Evolutionary conservation across 202 grass and related monocot species (phyloP).

Genomic region (Musa balbisiana): DNA sequence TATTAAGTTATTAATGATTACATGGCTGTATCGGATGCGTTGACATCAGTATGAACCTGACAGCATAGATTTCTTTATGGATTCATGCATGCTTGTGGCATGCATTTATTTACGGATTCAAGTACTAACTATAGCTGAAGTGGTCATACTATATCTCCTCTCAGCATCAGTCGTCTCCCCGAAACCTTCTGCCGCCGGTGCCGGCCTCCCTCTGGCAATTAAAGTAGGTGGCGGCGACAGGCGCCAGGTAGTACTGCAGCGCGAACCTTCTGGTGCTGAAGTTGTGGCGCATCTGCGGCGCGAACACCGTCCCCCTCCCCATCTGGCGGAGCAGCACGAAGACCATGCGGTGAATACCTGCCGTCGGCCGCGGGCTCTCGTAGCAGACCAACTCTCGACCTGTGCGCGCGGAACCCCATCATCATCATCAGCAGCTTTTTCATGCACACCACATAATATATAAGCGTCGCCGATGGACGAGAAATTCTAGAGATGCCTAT

Average conservation of each 20-base stretch:
- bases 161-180: background rate
- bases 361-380: conserved; percentile 44
- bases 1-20: no score
- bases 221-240: conserved; percentile 58
- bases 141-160: no score
- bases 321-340: conserved; percentile 68
- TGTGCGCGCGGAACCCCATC: conserved; percentile 9
- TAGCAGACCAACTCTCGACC: conserved; percentile 53
- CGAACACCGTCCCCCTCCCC: conserved; percentile 48
- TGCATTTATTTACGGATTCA: no score
- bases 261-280: conserved; percentile 65
- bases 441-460: background rate
- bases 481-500: background rate
- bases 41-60: no score
- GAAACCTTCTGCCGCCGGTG: conserved; percentile 54
- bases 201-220: conserved; percentile 72
- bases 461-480: background rate
- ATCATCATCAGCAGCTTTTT: background rate
- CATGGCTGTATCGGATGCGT: no score
- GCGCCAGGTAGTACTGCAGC: conserved; percentile 46
- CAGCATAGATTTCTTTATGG: no score
- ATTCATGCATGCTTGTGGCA: no score
- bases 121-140: no score
- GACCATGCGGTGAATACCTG: conserved; percentile 75
- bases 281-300: conserved; percentile 50